Conservation (phyloP, 495 filamentous ascomycete species). For the Tuber calosporum region DNA sequence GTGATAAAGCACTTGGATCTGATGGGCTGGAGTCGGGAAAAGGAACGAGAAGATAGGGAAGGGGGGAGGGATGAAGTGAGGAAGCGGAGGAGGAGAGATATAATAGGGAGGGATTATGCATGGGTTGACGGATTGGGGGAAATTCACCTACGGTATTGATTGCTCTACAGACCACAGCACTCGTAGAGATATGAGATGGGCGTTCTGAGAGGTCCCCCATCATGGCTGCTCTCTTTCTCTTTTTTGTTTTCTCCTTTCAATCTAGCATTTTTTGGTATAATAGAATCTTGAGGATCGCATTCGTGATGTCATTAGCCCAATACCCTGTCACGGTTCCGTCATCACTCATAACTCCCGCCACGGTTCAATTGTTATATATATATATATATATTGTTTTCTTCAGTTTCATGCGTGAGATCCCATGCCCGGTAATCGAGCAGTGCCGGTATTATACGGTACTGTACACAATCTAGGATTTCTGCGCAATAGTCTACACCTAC, state of each 20-base stretch:
- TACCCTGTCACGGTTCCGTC: slow-evolving; percentile 29
- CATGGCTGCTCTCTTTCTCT: not conserved
- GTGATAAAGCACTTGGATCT: not conserved
- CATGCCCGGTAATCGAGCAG: not conserved
- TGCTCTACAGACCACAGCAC: not conserved
- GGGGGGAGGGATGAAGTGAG: not conserved
- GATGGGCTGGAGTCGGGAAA: slow-evolving; percentile 4
- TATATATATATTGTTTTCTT: too few relatives aligned
- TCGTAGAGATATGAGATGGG: not conserved
- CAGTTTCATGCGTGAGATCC: not conserved
- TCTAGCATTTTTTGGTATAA: not conserved
- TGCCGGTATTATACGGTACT: not conserved
- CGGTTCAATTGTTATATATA: too few relatives aligned
- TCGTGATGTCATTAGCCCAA: slow-evolving; percentile 27
- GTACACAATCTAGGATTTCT: not conserved
- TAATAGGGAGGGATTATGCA: slow-evolving; percentile 6
- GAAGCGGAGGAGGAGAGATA: slow-evolving; percentile 3
- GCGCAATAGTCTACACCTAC: not conserved
- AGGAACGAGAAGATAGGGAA: slow-evolving; percentile 4
- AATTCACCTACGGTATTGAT: not conserved
- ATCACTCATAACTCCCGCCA: slow-evolving; percentile 6
- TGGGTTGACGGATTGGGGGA: slow-evolving; percentile 1
- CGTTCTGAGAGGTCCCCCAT: not conserved
- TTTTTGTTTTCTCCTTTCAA: not conserved
- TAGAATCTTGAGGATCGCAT: not conserved